phyloP scores from a whole-genome alignment of 306 rosid species.

The Purshia tridentata region DNA sequence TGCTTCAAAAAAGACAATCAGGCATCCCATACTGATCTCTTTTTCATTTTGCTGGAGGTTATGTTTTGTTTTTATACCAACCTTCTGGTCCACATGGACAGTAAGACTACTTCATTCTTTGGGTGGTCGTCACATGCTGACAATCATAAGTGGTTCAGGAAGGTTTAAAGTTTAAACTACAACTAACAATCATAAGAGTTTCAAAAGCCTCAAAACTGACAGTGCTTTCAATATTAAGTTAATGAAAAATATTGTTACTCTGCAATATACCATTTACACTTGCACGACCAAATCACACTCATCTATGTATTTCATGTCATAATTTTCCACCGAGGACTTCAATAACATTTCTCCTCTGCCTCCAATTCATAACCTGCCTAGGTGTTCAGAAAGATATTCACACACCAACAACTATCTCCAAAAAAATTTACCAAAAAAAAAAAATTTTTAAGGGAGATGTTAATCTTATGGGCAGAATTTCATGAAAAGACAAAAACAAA shows the following conservation, averaged over 20 bases:
- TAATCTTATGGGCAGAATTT: too few species aligned
- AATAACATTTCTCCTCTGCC: not conserved
- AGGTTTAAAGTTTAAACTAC: too few species aligned
- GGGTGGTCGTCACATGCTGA: not conserved
- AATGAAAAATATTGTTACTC: not conserved
- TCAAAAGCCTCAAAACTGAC: constrained; percentile 5
- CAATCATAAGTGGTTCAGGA: not conserved
- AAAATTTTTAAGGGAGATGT: not conserved
- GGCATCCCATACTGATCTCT: too few species aligned
- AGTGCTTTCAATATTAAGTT: not conserved
- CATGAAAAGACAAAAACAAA: not conserved
- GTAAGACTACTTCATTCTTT: not conserved
- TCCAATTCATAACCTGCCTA: not conserved
- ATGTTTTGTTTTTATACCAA: not conserved
- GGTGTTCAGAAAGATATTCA: not conserved
- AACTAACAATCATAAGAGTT: not conserved
- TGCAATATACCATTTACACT: not conserved
- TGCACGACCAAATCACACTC: not conserved
- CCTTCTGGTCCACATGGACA: not conserved
- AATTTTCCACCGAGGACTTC: not conserved
- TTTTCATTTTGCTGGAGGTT: not conserved
- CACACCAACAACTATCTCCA: constrained; percentile 1
- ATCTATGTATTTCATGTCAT: not conserved
- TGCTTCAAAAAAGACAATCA: too few species aligned
- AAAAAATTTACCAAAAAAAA: not conserved